Conservation (phyloP, 805 yeast genomes). For the Wickerhamomyces ciferrii region DNA sequence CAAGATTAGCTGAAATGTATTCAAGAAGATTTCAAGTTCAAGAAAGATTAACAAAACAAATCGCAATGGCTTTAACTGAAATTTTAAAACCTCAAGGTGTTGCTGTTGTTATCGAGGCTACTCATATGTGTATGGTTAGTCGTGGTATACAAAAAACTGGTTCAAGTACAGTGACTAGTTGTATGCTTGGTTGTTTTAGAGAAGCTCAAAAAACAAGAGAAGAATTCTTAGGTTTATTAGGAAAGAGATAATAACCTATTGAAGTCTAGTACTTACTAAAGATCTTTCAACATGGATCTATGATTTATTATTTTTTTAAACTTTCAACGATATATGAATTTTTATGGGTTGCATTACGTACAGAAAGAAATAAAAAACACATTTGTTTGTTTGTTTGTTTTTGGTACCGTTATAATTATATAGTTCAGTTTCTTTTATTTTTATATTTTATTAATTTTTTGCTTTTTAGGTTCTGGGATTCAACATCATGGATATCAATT, state of each 20-base stretch:
- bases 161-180: slow-evolving; percentile 87
- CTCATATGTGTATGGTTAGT: slow-evolving; percentile 99
- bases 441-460: background rate
- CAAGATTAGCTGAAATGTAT: slow-evolving; percentile 95
- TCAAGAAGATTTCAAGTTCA: slow-evolving; percentile 96
- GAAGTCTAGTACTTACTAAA: background rate
- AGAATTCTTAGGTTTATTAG: slow-evolving; percentile 81
- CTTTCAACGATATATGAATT: background rate
- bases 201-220: slow-evolving; percentile 94
- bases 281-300: background rate
- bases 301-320: background rate
- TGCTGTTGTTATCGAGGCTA: slow-evolving; percentile 96
- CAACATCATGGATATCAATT: slow-evolving; percentile 2
- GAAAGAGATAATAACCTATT: slow-evolving; percentile 37
- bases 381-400: background rate
- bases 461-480: slow-evolving; percentile 1
- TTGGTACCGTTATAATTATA: too few species aligned
- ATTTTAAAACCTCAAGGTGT: slow-evolving; percentile 93
- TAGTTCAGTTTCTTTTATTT: background rate
- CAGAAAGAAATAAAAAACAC: background rate
- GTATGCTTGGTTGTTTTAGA: slow-evolving; percentile 96
- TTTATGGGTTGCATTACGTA: background rate
- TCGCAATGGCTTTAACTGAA: slow-evolving; percentile 92
- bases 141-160: slow-evolving; percentile 97
- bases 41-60: slow-evolving; percentile 93